Base-by-base conservation (phyloP, 108 stramenopile species). In the Cyclotella atomus region DNA sequence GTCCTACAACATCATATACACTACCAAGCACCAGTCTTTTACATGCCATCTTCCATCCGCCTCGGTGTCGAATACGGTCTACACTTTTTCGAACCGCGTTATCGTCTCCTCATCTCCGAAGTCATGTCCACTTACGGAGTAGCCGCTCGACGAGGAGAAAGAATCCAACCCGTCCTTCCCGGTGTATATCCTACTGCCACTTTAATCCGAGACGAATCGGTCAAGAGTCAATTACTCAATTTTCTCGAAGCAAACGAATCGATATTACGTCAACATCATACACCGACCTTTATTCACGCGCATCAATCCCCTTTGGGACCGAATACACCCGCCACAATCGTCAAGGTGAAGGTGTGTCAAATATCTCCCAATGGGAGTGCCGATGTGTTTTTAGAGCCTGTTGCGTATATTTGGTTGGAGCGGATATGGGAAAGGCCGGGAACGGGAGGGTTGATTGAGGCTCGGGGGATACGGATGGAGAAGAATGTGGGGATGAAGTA, bases 51-150 rank as follows among this genome's bases (percentile, higher is more conserved):
- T 9, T 30, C 63, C 2, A 57, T 89, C 0, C 59, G 61, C 34
- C 41, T 92, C 2, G 86, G 84, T 46, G 52, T 65, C 7, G 60
- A 75, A 16, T 87, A 86, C 50, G 87, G 85, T 2, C 71, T 92
- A 25, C 88, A 92, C 38, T 78, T 92, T 35, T 92, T 92, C 67
- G 91, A 92, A 70, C 88, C 88, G n/a, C 76, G 91, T 45, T 92
- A 92, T 67, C 81, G 88, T 43, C 25, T 92, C 27, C 75, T 89
- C 24, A 81, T 92, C 52, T 72, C 85, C 16, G 77, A 85, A 24
- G 66, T 87, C 28, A 83, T 89, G 79, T 49, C 79, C 10, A 25
- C 36, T n/a, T 87, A 60, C 59, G 76, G 86, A 8, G 53, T 73
- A 10, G 55, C 61, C 24, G 80, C 87, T 15, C 43, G 80, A 38